Base-by-base conservation (phyloP, 768 basidiomycete genomes). In the Chiua virens region DNA sequence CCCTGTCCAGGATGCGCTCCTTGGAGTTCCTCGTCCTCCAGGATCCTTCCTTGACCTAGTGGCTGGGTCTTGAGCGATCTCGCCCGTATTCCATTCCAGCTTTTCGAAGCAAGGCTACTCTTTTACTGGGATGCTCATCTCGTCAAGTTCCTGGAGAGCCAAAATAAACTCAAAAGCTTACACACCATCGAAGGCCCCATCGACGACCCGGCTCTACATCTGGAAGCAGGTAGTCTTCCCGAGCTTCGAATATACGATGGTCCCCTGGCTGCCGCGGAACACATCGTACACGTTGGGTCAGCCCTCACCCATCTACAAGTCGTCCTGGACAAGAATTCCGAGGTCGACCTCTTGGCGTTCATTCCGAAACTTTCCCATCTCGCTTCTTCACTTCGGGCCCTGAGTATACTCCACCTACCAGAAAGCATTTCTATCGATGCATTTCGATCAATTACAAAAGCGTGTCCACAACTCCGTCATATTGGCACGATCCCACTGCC, bases 51-150 rank as follows among this genome's bases (percentile, higher is more conserved):
- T 63, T 62, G 50, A 28, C 65, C 1, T n/a, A 72, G 76, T 55
- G 66, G 72, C 17, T 82, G 79, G 79, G 62, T 83, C 18, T 62
- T 83, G 52, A 63, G 75, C 56, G 66, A 72, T 40, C 61, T 67
- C 2, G 55, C 70, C 3, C 62, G 71, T 42, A 69, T 68, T 32
- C 68, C 62, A 15, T 83, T 82, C 66, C 75, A 75, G 47, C 74
- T 84, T 21, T 66, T 61, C 41, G 79, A 83, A 40, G 73, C 76
- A 5, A 73, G 69, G 22, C 60, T 84, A n/a, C 69, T 71, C 40
- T 71, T 82, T 43, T 55, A 66, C 7, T 85, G 82, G 80, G 79
- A 81, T 56, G 39, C 52, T 0, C 61, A 74, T 42, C 47, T 79
- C 9, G 73, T 75, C 47, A 66, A 68, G 15, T 86, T 85, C 64